Base-by-base conservation (phyloP, 2,329 filamentous ascomycete species). In the Sarocladiaceae sp. region DNA sequence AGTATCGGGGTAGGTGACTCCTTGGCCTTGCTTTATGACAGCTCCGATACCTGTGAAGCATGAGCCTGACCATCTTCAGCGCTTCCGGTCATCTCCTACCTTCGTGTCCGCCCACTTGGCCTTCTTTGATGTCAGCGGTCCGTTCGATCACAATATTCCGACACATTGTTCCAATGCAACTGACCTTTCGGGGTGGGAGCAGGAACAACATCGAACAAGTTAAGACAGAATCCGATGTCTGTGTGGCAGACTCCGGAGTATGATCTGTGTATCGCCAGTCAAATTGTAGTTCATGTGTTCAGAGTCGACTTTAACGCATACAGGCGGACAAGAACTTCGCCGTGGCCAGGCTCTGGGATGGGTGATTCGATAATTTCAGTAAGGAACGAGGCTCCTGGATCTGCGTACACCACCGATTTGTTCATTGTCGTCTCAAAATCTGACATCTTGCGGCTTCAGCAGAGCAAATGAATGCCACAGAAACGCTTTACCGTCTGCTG, bases 221-320 rank as follows among this genome's bases (percentile, higher is more conserved):
- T 47, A 47, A 48, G 44, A 48, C 42, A 37, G 23, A 41, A 41
- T 18, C 48, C 44, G 11, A 48, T 23, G 33, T 58, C 54, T 6
- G 55, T 58, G 23, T 58, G 55, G 37, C 56, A 58, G 16, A 58
- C 54, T 13, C 52, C 51, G n/a, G 52, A 53, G 42, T 54, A 50
- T 19, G 50, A 50, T 11, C 53, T 55, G 10, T 7, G n/a, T n/a
- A n/a, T n/a, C n/a, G n/a, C n/a, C n/a, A n/a, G n/a, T n/a, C n/a
- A n/a, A n/a, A n/a, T n/a, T n/a, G n/a, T n/a, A n/a, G n/a, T n/a
- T n/a, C n/a, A n/a, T n/a, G n/a, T n/a, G n/a, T n/a, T n/a, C n/a
- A n/a, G n/a, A n/a, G n/a, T n/a, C n/a, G 13, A 11, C 26, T 9
- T 3, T 41, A 16, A 7, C 12, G 18, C 11, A 3, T 29, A 23